A percentile compares a stretch with the other conserved stretches of the same genome.
Conservation (phyloP, 345 rosid genomes). For the Pistacia integerrima region DNA sequence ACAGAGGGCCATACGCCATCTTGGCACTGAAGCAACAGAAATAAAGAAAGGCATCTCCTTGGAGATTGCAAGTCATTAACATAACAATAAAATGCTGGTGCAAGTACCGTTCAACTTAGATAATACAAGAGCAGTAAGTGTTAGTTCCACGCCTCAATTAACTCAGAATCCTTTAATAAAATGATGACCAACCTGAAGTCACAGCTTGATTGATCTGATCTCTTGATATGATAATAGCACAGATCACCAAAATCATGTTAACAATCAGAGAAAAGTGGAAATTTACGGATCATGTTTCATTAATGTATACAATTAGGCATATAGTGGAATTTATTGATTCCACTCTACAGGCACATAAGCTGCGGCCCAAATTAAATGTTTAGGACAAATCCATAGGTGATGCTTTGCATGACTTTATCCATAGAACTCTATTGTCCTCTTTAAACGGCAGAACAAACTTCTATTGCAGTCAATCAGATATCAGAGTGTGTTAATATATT, state of each 20-base stretch:
- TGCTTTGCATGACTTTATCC: not conserved
- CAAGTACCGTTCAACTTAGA: not conserved
- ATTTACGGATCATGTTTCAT: not conserved
- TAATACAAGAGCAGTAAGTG: not conserved
- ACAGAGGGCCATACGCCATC: not conserved
- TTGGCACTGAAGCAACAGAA: constrained; percentile 9
- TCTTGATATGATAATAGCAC: not conserved
- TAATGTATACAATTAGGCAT: not conserved
- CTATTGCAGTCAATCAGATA: not conserved
- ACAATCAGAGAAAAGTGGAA: not conserved
- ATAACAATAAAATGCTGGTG: too few species aligned
- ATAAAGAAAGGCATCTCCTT: not conserved
- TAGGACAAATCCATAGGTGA: not conserved
- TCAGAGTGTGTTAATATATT: too few species aligned
- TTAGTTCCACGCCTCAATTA: not conserved
- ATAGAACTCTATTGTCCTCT: not conserved
- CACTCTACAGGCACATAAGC: not conserved
- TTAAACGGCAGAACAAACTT: not conserved
- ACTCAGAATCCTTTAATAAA: not conserved
- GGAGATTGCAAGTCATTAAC: not conserved
- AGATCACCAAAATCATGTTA: not conserved
- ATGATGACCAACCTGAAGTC: not conserved
- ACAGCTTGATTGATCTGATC: not conserved
- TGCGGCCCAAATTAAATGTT: not conserved
- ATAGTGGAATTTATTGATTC: not conserved